Base-by-base conservation (phyloP, 2,329 filamentous ascomycete genomes). In the Thermoascus crustaceus region DNA sequence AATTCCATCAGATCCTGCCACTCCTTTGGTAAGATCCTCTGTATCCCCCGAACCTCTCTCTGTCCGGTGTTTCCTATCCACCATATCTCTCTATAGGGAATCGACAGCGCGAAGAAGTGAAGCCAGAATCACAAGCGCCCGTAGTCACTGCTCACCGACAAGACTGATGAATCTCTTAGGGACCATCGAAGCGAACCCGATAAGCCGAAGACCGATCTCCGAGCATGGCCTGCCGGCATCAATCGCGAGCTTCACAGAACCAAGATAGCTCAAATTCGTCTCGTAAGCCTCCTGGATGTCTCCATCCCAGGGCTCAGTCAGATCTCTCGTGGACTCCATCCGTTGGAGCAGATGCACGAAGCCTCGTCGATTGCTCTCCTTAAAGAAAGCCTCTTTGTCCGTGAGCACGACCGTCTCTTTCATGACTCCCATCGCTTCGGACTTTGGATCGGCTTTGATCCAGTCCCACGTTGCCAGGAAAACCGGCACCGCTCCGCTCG, bases 61-160 rank as follows among this genome's bases (percentile, higher is more conserved):
- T 40, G 37, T 1, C 47, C 48, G 8, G 44, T 47, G 5, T 45
- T 42, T 2, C 35, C 38, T 9, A 53, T 39, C 42, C 42, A 52
- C 48, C 49, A 52, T 3, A 44, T 31, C 35, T 46, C 19, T 2
- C 49, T 39, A 20, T 32, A 38, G 2, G 23, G 37, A 7, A 41
- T 45, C 20, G 35, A 34, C 20, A 49, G 23, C 3, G 52, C 52
- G 34, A 60, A 61, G 38, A 54, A 52, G 37, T 58, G 53, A 4
- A n/a, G 53, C 55, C 26, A 61, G 34, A 1, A 54, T 53, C 2
- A 57, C 50, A n/a, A 60, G 39, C 7, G 57, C 56, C 11, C 55
- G 49, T 9, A 55, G 57, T 19, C 50, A 40, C 14, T 42, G 40
- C 29, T 58, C 50, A n/a, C 42, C 37, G 19, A 58, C 41, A 16